These are phyloP conservation scores for Carex myosuroides DNA, from an alignment of 176 grass and related monocot species.

Conservation along the genomic window DNA sequence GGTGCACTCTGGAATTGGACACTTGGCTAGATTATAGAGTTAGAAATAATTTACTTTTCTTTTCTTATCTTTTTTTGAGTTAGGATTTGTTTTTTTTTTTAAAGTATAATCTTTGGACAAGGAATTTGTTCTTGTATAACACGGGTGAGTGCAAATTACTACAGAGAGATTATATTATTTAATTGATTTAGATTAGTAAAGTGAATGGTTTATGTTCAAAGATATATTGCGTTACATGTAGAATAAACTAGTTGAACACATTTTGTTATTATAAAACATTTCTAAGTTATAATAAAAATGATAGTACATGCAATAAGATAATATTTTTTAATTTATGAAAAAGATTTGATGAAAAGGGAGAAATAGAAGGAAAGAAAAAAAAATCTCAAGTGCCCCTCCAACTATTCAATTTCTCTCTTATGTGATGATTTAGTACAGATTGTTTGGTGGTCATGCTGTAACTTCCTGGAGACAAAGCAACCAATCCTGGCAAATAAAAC, in stretches of 20 bases:
- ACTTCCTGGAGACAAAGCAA: neutral
- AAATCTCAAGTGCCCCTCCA: neutral
- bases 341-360: neutral
- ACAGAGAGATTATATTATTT: neutral
- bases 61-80: neutral
- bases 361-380: neutral
- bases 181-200: neutral
- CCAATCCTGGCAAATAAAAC: neutral
- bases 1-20: conserved; percentile 48
- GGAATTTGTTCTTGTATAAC: neutral
- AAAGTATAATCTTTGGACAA: neutral
- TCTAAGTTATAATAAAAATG: neutral
- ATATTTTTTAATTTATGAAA: too few species aligned
- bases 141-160: neutral
- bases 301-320: too few species aligned
- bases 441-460: neutral
- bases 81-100: neutral
- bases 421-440: neutral
- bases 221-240: neutral
- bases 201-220: neutral
- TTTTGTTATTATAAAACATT: neutral
- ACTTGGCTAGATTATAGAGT: neutral
- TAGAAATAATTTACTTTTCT: neutral
- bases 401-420: neutral
- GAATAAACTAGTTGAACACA: neutral